Percentiles rank a stretch among this genome's conserved stretches.
Conservation (phyloP, 179 eudicot genomes). For the Spergularia azorica region DNA sequence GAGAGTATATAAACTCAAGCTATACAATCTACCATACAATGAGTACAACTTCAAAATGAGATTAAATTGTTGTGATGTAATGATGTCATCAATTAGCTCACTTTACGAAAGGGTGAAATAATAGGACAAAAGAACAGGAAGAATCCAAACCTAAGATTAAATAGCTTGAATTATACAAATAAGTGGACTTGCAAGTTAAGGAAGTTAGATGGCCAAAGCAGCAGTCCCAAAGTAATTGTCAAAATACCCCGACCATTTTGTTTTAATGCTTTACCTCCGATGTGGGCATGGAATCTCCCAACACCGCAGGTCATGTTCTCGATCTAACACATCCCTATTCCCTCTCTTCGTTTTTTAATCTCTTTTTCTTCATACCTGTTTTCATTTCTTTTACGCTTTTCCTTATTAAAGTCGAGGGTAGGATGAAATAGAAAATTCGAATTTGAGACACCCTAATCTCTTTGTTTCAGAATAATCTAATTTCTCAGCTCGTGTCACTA, state of each 20-base stretch:
- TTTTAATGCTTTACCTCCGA: conserved; percentile 34
- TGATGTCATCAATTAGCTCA: conserved; percentile 20
- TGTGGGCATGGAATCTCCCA: conserved; percentile 37
- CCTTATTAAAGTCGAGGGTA: no score
- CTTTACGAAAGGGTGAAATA: conserved; percentile 17
- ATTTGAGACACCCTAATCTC: no score
- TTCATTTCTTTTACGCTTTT: neutral
- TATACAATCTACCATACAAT: no score
- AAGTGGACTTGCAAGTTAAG: conserved; percentile 17
- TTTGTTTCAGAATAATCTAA: no score
- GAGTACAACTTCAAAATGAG: no score
- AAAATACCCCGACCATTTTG: conserved; percentile 14
- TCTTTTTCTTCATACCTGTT: neutral
- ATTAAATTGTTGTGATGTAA: neutral
- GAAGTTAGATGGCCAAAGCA: conserved; percentile 28
- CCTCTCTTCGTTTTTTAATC: neutral
- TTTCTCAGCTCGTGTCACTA: no score
- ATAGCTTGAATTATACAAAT: conserved; percentile 15
- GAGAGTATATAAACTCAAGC: no score
- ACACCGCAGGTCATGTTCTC: conserved; percentile 28
- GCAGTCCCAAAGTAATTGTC: conserved; percentile 30
- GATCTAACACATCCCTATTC: neutral
- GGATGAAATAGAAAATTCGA: no score
- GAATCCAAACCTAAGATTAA: conserved; percentile 39
- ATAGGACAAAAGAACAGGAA: conserved; percentile 33